Evolutionary conservation across 1,139 yeast species (phyloP), one percentile per base, ranked within the genome.

Genomic region (Debaryomyces psychrophilus): DNA sequence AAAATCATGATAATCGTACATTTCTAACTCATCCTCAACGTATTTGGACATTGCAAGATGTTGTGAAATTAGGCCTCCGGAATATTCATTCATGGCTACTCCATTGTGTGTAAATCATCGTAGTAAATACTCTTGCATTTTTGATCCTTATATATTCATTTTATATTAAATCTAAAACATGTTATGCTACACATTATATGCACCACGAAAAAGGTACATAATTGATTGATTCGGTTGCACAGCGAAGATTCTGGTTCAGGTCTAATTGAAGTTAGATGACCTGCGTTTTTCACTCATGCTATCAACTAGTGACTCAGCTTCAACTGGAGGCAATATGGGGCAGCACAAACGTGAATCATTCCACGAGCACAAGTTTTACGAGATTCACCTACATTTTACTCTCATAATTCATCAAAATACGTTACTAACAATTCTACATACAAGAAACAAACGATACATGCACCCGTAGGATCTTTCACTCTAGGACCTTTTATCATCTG

Each of bases 401-500:
- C 31, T 28, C 31, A 29, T 29, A 29, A 29, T 14, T 28, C 41
- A 38, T 38, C 25, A 38, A 17, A 26, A 38, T 38, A 28, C 27
- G 17, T 31, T 31, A 15, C 14, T 22, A 34, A 35, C 15, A 14
- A 22, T 28, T 38, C 41, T 28, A 38, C 28, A 38, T 38, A 28
- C 41, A 28, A 38, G 41, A 38, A 38, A 38, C 28, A 31, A 37
- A 39, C 27, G 14, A 27, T 17, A 17, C 44, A 33, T 27, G 15
- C 33, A n/a, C 34, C 17, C 56, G 57, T 79, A 84, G 61, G 89
- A 79, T 83, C 93, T 85, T 79, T 86, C 97, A 73, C 97, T 97
- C 81, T 79, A 84, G 61, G 89, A 79, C 83, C 93, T 85, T 79
- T 86, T 97, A 73, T 97, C 98, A 81, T 83, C 97, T 90, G 61